Evolutionary conservation across 83 land plant genomes (phyloP).

Genomic region (Picea mariana): DNA sequence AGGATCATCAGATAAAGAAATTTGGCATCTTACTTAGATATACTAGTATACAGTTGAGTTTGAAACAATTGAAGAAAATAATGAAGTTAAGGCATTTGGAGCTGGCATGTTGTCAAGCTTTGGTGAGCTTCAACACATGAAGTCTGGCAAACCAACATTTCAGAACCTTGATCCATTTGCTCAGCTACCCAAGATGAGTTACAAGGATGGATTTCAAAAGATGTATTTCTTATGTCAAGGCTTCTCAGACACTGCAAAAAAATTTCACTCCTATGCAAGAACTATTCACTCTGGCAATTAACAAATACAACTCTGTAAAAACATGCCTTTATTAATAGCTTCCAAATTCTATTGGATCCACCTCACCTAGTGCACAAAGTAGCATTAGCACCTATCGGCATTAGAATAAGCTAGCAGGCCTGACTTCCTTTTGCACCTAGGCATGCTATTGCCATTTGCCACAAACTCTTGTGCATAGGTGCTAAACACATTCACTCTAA

Average conservation of each 20-base stretch:
- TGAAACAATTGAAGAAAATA: constrained; percentile 27
- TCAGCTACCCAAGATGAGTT: constrained; percentile 34
- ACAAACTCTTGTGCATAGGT: too few relatives aligned
- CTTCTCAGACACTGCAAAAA: constrained; percentile 26
- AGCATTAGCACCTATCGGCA: too few relatives aligned
- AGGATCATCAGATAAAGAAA: constrained; percentile 30
- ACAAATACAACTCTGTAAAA: neutral
- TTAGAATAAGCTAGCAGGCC: too few relatives aligned
- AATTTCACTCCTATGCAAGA: constrained; percentile 20
- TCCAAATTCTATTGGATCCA: neutral
- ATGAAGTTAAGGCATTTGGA: constrained; percentile 26
- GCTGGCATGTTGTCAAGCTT: constrained; percentile 34
- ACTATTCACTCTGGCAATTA: constrained; percentile 14
- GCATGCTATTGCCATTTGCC: too few relatives aligned
- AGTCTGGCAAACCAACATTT: constrained; percentile 23
- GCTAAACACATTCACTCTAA: too few relatives aligned
- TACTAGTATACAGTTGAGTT: constrained; percentile 39
- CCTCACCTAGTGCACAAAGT: neutral
- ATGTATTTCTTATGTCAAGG: constrained; percentile 32
- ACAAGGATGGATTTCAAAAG: constrained; percentile 34
- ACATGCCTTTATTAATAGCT: neutral
- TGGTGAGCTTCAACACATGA: constrained; percentile 35
- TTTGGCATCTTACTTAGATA: constrained; percentile 34
- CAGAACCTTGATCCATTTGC: constrained; percentile 29
- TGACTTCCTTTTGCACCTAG: too few relatives aligned